Percentiles rank a stretch among this genome's conserved stretches.
Evolutionary conservation across 1,139 yeast species (phyloP).

Genomic region (Martiniozyma asiatica): DNA sequence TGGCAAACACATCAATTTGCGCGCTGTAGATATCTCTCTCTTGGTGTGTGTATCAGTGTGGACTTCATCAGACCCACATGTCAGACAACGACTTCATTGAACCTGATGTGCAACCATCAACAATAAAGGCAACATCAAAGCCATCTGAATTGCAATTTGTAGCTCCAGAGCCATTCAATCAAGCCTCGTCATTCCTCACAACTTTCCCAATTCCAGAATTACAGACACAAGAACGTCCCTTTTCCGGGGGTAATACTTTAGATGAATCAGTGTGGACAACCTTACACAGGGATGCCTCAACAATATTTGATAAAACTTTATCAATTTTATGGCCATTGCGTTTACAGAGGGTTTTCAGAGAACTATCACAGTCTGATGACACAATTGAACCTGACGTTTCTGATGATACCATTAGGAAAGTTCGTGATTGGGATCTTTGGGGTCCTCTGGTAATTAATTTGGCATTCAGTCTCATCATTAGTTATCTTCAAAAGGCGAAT

Average conservation of each 20-base stretch:
- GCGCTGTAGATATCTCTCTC: too few species aligned
- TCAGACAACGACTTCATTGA: constrained; percentile 26
- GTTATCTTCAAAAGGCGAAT: constrained; percentile 24
- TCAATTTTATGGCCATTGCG: constrained; percentile 61
- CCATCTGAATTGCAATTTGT: not conserved
- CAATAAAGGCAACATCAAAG: constrained; percentile 11
- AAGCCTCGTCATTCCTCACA: constrained; percentile 21
- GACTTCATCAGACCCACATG: too few species aligned
- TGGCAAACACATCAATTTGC: too few species aligned
- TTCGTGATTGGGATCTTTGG: constrained; percentile 79
- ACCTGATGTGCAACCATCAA: constrained; percentile 27
- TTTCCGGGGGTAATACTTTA: constrained; percentile 72
- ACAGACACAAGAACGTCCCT: constrained; percentile 54
- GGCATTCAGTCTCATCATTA: constrained; percentile 44
- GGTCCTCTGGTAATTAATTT: constrained; percentile 74
- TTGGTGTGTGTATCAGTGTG: too few species aligned
- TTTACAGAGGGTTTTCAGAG: constrained; percentile 16
- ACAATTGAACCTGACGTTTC: constrained; percentile 18
- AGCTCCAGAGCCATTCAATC: constrained; percentile 3
- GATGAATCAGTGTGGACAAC: constrained; percentile 75
- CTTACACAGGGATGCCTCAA: constrained; percentile 50
- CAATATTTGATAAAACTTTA: constrained; percentile 51
- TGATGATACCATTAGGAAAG: constrained; percentile 23
- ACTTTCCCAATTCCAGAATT: constrained; percentile 25
- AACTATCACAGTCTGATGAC: constrained; percentile 19